Base-by-base conservation (phyloP, 305 asterid genomes). In the Fraxinus nigra region DNA sequence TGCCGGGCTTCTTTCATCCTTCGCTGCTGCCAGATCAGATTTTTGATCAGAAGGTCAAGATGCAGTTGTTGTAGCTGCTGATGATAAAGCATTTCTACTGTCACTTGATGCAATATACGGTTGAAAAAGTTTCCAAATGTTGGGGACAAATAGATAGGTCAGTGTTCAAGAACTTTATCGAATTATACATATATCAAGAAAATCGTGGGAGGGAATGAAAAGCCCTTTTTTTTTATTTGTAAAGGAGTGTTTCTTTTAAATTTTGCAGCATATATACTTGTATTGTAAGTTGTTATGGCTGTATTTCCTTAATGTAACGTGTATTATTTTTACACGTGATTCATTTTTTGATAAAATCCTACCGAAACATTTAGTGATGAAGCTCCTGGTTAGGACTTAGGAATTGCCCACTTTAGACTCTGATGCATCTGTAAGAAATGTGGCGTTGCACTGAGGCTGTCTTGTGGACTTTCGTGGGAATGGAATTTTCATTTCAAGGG, bases 1-100 rank as follows among this genome's bases (percentile, higher is more conserved):
- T 85, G 97, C 98, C 38, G 98, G 98, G 78, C 94, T 94, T 79
- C 95, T 93, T 83, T 94, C 99, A 73, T 92, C 97, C 85, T 91
- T 94, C 77, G 91, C 98, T 5, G 85, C 94, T 82, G 89, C 89
- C 72, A 89, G 99, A 86, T 91, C 93, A 75, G 97, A 94, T 88
- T 88, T 84, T 84, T 94, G 83, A 87, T 78, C 73, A 59, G 79
- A 11, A 70, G 40, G 75, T 26, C 38, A 30, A 13, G 20, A 69
- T 69, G 38, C 38, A 69, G 20, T 69, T 13, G 40, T 69, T 16
- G 75, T 70, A 32, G 43, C 2, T 69, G 43, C 2, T 70, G 75
- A 70, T 30, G 75, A 40, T 16, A 70, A 70, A 16, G 40, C 75
- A 32, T 70, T 13, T 32, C 75, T 3, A 13, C 37, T 67, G 74